Base-by-base conservation (phyloP, 768 basidiomycete genomes). In the Favolaschia claudopus region DNA sequence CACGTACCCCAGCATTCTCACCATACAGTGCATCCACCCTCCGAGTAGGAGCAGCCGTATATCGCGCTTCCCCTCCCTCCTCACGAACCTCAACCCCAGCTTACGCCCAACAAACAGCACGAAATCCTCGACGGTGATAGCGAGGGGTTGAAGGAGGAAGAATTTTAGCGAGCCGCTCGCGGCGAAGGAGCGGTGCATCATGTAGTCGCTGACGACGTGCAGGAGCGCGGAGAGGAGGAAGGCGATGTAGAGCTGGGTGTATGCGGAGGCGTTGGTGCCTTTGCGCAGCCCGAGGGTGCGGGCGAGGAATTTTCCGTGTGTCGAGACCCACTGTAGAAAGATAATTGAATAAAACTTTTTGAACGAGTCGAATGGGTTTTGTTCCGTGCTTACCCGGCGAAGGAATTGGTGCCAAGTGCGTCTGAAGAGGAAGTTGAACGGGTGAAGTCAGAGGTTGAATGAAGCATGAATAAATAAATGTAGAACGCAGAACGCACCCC, bases 351-450 rank as follows among this genome's bases (percentile, higher is more conserved):
- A 24, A 15, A 5, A 14, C 25, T 24, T 27, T n/a, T n/a, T n/a
- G n/a, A n/a, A n/a, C n/a, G n/a, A 39, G 19, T 19, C 9, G 31
- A 31, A 28, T 31, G 17, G 17, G 36, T 10, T 13, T n/a, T n/a
- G n/a, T n/a, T n/a, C n/a, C n/a, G n/a, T 14, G 34, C 69, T 38
- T 58, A 74, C 75, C 42, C 66, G 54, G 24, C 69, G 71, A 15
- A 76, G 25, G 1, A 58, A 22, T 45, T 76, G 76, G 52, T 77
- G 74, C 71, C 72, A 75, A 6, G 68, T 67, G 51, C 65, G 67
- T 17, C 74, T 76, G 46, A 17, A 25, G 24, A 34, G 19, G 54
- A 36, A n/a, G n/a, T n/a, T n/a, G n/a, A n/a, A n/a, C n/a, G n/a
- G n/a, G n/a, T n/a, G n/a, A n/a, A n/a, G n/a, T n/a, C n/a, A n/a